Percentiles rank a stretch among this genome's conserved stretches.
Evolutionary conservation across 2,329 filamentous ascomycete species (phyloP).

Genomic region (Ophiostoma quercus): DNA sequence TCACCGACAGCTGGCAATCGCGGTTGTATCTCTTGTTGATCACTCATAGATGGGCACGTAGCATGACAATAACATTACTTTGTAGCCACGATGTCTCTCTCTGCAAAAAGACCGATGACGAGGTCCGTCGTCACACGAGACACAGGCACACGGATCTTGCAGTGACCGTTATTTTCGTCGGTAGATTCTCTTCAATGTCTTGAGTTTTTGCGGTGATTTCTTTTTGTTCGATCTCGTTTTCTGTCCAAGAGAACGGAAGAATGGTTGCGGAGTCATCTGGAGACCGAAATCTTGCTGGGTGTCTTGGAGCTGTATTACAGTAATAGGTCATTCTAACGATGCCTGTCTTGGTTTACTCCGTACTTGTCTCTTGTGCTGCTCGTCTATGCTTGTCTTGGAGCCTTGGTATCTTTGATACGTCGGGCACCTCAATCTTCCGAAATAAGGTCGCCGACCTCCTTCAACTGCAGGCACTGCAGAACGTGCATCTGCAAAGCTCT

Average conservation of each 20-base stretch:
- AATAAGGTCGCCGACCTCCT: constrained; percentile 26
- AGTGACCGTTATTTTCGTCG: not conserved
- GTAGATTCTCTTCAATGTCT: not conserved
- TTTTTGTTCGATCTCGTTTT: not conserved
- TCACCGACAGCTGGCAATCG: constrained; percentile 13
- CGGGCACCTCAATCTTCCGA: constrained; percentile 9
- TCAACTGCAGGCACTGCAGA: constrained; percentile 5
- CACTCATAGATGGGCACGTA: constrained; percentile 8
- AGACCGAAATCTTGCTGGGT: not conserved
- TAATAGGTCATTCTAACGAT: not conserved
- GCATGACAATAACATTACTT: not conserved
- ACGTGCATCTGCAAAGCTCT: not conserved
- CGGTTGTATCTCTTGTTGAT: not conserved
- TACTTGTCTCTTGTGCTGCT: not conserved
- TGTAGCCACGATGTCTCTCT: too few relatives aligned
- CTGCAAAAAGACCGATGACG: constrained; percentile 8
- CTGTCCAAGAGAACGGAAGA: not conserved
- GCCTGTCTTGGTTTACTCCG: not conserved
- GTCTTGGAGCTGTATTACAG: not conserved
- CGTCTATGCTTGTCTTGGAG: constrained; percentile 5
- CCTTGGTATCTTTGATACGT: constrained; percentile 4
- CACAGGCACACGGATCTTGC: not conserved
- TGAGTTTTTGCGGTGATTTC: not conserved
- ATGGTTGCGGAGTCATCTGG: not conserved
- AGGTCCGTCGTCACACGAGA: constrained; percentile 10